Conservation (phyloP, 2,329 filamentous ascomycete species). For the Talaromyces atroroseus region DNA sequence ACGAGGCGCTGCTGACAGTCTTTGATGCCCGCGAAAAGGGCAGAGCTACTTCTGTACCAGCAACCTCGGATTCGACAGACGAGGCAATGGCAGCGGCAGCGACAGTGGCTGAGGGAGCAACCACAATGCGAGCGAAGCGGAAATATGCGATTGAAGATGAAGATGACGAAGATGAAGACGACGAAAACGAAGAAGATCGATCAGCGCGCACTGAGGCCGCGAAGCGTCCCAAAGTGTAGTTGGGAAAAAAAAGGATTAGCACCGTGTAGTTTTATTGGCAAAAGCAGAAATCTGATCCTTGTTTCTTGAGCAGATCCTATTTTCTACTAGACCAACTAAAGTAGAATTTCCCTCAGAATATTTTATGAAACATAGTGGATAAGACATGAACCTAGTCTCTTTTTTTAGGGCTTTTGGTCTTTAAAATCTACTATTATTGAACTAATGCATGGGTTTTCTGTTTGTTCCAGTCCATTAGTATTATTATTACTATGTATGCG, state of each 20-base stretch:
- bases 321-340: no score
- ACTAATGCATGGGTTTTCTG: no score
- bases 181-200: constrained; percentile 22
- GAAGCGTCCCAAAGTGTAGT: constrained; percentile 30
- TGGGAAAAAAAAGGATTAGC: no score
- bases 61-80: constrained; percentile 17
- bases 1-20: constrained; percentile 48
- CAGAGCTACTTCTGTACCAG: constrained; percentile 18
- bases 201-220: constrained; percentile 14
- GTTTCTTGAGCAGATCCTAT: background rate
- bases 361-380: no score
- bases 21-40: constrained; percentile 30
- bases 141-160: constrained; percentile 28
- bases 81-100: constrained; percentile 14
- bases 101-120: constrained; percentile 8
- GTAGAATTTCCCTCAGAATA: no score
- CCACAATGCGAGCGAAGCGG: constrained; percentile 21
- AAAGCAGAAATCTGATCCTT: background rate
- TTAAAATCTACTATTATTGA: no score
- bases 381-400: no score
- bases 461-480: no score
- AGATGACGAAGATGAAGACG: constrained; percentile 17
- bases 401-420: no score
- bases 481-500: no score
- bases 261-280: background rate